A percentile compares a stretch with the other conserved stretches of the same genome.
These are phyloP conservation scores for Botrytis tulipae DNA, from an alignment of 2,329 filamentous ascomycete genomes.

Conservation along the genomic window DNA sequence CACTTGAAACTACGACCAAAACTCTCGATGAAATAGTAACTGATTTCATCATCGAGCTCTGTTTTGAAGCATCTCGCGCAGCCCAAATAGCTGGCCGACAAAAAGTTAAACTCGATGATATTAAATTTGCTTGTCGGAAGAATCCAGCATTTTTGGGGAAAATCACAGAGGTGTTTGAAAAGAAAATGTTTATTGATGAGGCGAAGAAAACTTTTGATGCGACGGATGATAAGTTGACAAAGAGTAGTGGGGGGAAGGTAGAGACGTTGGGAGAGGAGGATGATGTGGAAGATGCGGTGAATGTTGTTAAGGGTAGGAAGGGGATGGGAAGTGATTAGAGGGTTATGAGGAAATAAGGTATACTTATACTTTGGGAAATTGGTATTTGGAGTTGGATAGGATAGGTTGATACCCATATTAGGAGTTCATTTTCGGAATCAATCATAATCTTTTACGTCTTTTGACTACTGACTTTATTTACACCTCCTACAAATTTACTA, in stretches of 20 bases:
- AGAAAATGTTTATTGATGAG: slow-evolving; percentile 82
- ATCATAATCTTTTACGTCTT: background rate
- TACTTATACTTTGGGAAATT: background rate
- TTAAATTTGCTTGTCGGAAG: slow-evolving; percentile 87
- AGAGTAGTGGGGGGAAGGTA: slow-evolving; percentile 48
- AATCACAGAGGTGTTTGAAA: slow-evolving; percentile 84
- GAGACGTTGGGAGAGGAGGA: slow-evolving; percentile 54
- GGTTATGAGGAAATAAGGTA: too few species aligned
- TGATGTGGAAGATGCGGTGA: slow-evolving; percentile 47
- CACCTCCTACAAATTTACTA: background rate
- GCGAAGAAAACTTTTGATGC: slow-evolving; percentile 73
- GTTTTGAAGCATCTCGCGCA: slow-evolving; percentile 81
- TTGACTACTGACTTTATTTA: background rate
- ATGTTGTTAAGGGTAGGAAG: slow-evolving; percentile 27
- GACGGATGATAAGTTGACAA: slow-evolving; percentile 62
- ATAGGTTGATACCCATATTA: slow-evolving; percentile 15
- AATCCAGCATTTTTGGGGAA: slow-evolving; percentile 84
- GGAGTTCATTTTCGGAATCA: slow-evolving; percentile 7
- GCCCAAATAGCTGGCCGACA: slow-evolving; percentile 85
- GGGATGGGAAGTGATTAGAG: slow-evolving; percentile 24
- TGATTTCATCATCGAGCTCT: slow-evolving; percentile 93
- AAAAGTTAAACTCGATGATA: slow-evolving; percentile 98
- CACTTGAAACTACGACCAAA: slow-evolving; percentile 79
- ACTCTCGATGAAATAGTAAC: slow-evolving; percentile 93
- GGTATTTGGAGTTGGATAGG: background rate